A percentile compares a stretch with the other conserved stretches of the same genome.
These are phyloP conservation scores for Coniochaeta sp. DNA, from an alignment of 2,329 filamentous ascomycete species.

Conservation along the genomic window DNA sequence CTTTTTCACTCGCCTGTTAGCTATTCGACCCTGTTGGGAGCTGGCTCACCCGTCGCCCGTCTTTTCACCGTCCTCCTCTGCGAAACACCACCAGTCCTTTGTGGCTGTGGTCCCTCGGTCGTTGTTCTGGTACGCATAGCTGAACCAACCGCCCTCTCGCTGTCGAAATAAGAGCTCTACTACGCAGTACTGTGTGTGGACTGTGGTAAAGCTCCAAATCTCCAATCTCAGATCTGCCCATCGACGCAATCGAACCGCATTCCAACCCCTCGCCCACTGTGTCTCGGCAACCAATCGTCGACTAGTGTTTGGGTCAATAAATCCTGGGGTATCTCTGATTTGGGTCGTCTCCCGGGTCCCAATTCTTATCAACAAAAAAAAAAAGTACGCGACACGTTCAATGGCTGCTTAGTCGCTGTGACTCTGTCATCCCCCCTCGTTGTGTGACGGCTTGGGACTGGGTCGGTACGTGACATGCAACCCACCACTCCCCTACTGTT, in stretches of 20 bases:
- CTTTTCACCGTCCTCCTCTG: background rate
- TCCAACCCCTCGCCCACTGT: background rate
- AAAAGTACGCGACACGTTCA: background rate
- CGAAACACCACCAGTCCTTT: background rate
- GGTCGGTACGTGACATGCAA: background rate
- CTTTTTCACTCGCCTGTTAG: background rate
- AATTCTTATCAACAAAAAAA: background rate
- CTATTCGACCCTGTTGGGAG: background rate
- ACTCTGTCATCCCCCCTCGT: conserved; percentile 2
- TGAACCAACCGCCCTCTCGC: too few species aligned
- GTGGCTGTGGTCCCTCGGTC: background rate
- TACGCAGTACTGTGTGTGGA: too few species aligned
- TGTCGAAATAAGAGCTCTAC: background rate
- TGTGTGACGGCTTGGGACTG: background rate
- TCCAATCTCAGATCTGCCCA: background rate
- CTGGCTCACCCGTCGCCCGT: background rate
- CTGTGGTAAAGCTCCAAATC: background rate
- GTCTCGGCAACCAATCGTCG: background rate
- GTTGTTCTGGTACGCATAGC: too few species aligned
- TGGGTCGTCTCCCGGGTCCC: background rate
- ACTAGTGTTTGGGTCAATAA: background rate
- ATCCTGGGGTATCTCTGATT: background rate
- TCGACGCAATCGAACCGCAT: background rate
- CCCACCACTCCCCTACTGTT: background rate
- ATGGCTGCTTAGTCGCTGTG: conserved; percentile 2